These are phyloP conservation scores for Colletotrichum endophyticum DNA, from an alignment of 2,329 filamentous ascomycete species.

Conservation along the genomic window DNA sequence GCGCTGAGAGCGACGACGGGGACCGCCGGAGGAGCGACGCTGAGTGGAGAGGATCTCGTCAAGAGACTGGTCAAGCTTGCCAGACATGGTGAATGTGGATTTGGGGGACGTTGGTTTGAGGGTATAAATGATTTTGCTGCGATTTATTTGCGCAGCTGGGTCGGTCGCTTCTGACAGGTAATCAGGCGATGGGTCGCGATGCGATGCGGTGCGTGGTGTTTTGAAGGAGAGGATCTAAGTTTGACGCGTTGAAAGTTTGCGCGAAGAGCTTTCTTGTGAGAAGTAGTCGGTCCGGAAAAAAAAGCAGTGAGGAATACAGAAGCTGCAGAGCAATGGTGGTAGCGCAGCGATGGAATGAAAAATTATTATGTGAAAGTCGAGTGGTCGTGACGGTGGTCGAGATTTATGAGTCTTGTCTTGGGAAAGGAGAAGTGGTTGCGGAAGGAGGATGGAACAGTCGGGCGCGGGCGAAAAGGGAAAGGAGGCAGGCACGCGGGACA, in stretches of 20 bases:
- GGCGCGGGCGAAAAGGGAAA: conserved; percentile 15
- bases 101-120: background rate
- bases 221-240: background rate
- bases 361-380: background rate
- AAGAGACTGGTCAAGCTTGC: conserved; percentile 95
- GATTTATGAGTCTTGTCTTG: conserved; percentile 1
- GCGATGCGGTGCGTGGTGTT: background rate
- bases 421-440: background rate
- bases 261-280: background rate
- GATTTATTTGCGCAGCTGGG: background rate
- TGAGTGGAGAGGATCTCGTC: conserved; percentile 93
- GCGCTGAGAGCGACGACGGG: conserved; percentile 53
- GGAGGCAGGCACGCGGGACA: conserved; percentile 1
- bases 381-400: background rate
- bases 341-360: background rate
- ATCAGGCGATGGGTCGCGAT: background rate
- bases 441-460: background rate
- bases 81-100: conserved; percentile 71
- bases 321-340: background rate
- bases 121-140: background rate
- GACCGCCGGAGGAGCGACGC: conserved; percentile 57
- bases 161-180: background rate
- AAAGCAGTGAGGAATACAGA: background rate
- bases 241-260: conserved; percentile 12
- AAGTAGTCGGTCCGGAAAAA: background rate